These are phyloP conservation scores for Euphorbia celastroides DNA, from an alignment of 441 rosid genomes.

Conservation along the genomic window DNA sequence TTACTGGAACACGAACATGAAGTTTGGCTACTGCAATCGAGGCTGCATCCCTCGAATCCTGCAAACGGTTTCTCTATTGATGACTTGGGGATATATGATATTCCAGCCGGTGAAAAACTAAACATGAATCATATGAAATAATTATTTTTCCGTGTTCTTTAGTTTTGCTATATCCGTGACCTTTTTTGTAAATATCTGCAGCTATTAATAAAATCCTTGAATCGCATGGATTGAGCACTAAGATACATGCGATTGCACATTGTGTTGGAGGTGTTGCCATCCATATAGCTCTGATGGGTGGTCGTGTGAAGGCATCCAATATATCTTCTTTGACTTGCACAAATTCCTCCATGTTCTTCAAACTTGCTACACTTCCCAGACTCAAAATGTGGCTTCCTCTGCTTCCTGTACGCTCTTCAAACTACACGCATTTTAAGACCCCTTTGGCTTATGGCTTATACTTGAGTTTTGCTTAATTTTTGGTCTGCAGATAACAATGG, in stretches of 20 bases:
- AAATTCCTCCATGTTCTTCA: conserved; percentile 53
- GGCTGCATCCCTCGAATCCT: conserved; percentile 35
- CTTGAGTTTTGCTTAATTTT: background rate
- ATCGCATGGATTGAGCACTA: conserved; percentile 22
- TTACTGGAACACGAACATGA: conserved; percentile 38
- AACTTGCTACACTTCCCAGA: conserved; percentile 24
- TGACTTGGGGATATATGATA: conserved; percentile 36
- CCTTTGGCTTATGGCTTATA: too few relatives aligned
- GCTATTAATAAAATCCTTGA: conserved; percentile 32
- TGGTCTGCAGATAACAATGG: conserved; percentile 35
- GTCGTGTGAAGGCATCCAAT: conserved; percentile 28
- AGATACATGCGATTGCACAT: conserved; percentile 40
- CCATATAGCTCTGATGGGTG: conserved; percentile 45
- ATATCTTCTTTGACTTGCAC: conserved; percentile 43
- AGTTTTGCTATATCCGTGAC: background rate
- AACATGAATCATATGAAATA: background rate
- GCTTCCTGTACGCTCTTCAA: conserved; percentile 27
- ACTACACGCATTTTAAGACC: too few relatives aligned
- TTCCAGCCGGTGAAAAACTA: conserved; percentile 30
- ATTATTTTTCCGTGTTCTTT: background rate
- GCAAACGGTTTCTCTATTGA: conserved; percentile 33
- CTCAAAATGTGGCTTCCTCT: conserved; percentile 49
- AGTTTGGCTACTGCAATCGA: conserved; percentile 36
- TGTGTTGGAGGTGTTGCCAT: conserved; percentile 40
- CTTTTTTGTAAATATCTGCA: conserved; percentile 6